A percentile compares a stretch with the other conserved stretches of the same genome.
phyloP scores from a whole-genome alignment of 148 eudicot genomes.

The Vaccinium darrowii region DNA sequence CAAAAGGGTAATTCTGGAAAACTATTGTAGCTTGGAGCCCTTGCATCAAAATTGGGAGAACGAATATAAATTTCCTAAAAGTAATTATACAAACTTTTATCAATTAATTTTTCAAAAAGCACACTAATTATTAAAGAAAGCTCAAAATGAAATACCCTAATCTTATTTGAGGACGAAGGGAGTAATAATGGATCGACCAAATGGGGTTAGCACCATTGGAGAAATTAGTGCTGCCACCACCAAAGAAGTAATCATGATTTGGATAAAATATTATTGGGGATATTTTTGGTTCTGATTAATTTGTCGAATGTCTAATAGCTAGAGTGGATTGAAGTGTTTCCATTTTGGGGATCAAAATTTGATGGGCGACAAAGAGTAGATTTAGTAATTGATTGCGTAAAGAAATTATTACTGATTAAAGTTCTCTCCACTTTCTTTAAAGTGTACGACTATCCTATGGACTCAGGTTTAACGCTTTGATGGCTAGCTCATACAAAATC shows the following conservation, averaged over 20 bases:
- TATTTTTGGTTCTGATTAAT: neutral
- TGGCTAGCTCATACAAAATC: too few species aligned
- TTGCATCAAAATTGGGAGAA: too few species aligned
- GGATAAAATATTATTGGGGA: neutral
- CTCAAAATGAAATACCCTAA: too few species aligned
- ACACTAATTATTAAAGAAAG: too few species aligned
- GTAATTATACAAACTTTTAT: too few species aligned
- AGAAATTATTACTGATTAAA: neutral
- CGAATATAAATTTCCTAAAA: too few species aligned
- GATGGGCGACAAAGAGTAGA: neutral
- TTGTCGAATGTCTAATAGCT: neutral
- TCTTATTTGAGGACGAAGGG: too few species aligned
- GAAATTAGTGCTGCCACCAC: neutral
- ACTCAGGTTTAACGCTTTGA: too few species aligned
- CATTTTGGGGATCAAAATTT: neutral
- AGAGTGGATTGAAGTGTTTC: neutral
- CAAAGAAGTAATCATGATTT: neutral
- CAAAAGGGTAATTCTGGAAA: too few species aligned
- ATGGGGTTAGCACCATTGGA: neutral
- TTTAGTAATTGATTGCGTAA: neutral
- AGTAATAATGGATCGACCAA: neutral
- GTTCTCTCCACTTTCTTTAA: neutral
- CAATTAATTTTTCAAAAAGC: too few species aligned
- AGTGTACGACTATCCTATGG: too few species aligned
- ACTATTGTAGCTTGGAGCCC: too few species aligned